A percentile compares a stretch with the other conserved stretches of the same genome.
phyloP scores from a whole-genome alignment of 2,329 filamentous ascomycete species.

The Ascochyta rabiei region DNA sequence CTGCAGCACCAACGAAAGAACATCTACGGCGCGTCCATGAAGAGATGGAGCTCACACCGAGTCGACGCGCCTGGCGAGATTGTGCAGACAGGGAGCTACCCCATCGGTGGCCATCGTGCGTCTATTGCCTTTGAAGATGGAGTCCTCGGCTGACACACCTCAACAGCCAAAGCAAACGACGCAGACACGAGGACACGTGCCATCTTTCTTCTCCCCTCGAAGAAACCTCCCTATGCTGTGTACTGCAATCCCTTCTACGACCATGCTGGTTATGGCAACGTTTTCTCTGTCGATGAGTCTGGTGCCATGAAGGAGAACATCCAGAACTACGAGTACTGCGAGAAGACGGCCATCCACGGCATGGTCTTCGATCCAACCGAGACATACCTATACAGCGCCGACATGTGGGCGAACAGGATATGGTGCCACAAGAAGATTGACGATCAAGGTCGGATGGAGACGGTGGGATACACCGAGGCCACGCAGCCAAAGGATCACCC shows the following conservation, averaged over 20 bases:
- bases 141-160: slow-evolving; percentile 7
- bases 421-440: slow-evolving; percentile 80
- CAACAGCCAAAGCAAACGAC: slow-evolving; percentile 68
- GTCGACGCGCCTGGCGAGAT: slow-evolving; percentile 79
- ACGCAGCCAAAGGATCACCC: slow-evolving; percentile 77
- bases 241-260: slow-evolving; percentile 93
- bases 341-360: slow-evolving; percentile 75
- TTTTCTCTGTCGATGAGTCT: slow-evolving; percentile 66
- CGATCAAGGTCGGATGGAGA: slow-evolving; percentile 65
- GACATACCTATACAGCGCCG: slow-evolving; percentile 78
- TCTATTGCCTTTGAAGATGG: slow-evolving; percentile 11
- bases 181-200: slow-evolving; percentile 80
- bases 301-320: slow-evolving; percentile 68
- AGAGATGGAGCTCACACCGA: slow-evolving; percentile 86
- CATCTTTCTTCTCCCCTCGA: slow-evolving; percentile 84
- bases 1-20: slow-evolving; percentile 77
- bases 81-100: slow-evolving; percentile 71
- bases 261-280: slow-evolving; percentile 79
- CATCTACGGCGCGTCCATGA: slow-evolving; percentile 90
- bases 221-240: slow-evolving; percentile 77
- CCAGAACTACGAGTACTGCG: slow-evolving; percentile 75
- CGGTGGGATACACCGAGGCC: slow-evolving; percentile 75
- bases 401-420: slow-evolving; percentile 77
- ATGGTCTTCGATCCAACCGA: slow-evolving; percentile 80
- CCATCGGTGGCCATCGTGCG: slow-evolving; percentile 77